Evolutionary conservation across 371 early-diverging fungal species (phyloP).

Genomic region (Blastocladiella emersonii): DNA sequence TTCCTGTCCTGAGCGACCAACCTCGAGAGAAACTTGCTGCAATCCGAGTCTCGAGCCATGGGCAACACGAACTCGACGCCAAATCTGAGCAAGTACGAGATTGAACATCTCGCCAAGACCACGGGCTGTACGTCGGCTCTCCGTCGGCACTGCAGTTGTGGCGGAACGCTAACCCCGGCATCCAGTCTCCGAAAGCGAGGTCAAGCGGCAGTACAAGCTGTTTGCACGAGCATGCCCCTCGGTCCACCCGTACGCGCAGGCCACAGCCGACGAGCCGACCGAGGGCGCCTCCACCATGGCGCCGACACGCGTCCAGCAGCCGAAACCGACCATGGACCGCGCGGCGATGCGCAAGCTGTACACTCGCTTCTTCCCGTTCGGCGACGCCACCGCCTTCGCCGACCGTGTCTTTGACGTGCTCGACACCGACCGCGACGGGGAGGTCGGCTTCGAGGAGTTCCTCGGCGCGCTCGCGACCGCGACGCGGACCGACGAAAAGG

Average conservation of each 20-base stretch:
- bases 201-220: background rate
- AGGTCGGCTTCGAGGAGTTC: slow-evolving; percentile 86
- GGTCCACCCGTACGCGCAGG: background rate
- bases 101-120: slow-evolving; percentile 58
- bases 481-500: slow-evolving; percentile 43
- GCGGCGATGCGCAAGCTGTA: slow-evolving; percentile 84
- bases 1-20: too few species aligned
- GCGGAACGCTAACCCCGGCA: too few species aligned
- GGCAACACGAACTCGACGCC: slow-evolving; percentile 76
- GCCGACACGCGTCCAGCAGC: slow-evolving; percentile 46
- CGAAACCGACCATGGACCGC: slow-evolving; percentile 74
- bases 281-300: slow-evolving; percentile 2
- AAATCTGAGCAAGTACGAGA: slow-evolving; percentile 45
- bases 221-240: background rate
- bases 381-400: slow-evolving; percentile 79
- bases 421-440: slow-evolving; percentile 74
- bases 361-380: slow-evolving; percentile 94
- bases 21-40: too few species aligned
- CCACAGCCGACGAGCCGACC: background rate
- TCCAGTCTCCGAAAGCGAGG: background rate
- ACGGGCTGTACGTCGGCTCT: slow-evolving; percentile 57
- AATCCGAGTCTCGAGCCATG: too few species aligned
- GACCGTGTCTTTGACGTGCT: slow-evolving; percentile 82
- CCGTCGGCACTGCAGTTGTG: background rate
- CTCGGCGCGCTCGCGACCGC: slow-evolving; percentile 74